Evolutionary conservation across 2,329 filamentous ascomycete species (phyloP).

Genomic region (Pyrenochaeta sp.): DNA sequence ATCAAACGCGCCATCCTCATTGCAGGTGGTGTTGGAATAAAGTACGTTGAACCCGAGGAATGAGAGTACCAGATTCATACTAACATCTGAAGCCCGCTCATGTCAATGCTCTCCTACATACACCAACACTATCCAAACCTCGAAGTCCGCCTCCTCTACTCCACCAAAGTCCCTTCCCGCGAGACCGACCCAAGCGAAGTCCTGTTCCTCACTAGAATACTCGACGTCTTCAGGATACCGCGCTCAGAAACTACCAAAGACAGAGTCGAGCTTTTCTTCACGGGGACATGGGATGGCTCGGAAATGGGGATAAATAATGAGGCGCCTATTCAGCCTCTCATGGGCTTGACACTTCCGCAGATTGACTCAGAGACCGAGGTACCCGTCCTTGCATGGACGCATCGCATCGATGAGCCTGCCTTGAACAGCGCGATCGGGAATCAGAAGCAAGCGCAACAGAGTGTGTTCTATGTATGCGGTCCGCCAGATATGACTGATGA

Average conservation of each 20-base stretch:
- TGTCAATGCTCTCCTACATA: constrained; percentile 74
- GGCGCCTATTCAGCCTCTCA: constrained; percentile 40
- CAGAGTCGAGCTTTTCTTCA: constrained; percentile 47
- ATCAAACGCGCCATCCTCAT: constrained; percentile 73
- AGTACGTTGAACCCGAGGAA: constrained; percentile 56
- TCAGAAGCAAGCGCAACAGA: constrained; percentile 43
- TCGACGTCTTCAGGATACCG: constrained; percentile 40
- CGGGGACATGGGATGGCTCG: constrained; percentile 39
- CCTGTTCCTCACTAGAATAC: constrained; percentile 46
- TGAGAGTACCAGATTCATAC: constrained; percentile 4
- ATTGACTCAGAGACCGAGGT: constrained; percentile 38
- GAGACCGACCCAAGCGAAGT: constrained; percentile 39
- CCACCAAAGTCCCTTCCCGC: constrained; percentile 54
- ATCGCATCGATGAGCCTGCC: constrained; percentile 47
- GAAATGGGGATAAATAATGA: constrained; percentile 31
- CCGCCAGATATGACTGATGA: constrained; percentile 58
- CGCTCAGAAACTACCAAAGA: constrained; percentile 34
- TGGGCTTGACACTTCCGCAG: constrained; percentile 40
- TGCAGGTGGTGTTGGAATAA: constrained; percentile 83
- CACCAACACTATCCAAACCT: constrained; percentile 52
- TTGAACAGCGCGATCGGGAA: constrained; percentile 50
- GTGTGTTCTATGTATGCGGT: constrained; percentile 58
- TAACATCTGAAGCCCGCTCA: constrained; percentile 62
- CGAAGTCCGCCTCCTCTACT: constrained; percentile 69
- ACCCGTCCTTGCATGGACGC: constrained; percentile 39